Evolutionary conservation across 2,329 filamentous ascomycete genomes (phyloP), one percentile per base, ranked within the genome.

Genomic region (Calonectria hongkongensis): DNA sequence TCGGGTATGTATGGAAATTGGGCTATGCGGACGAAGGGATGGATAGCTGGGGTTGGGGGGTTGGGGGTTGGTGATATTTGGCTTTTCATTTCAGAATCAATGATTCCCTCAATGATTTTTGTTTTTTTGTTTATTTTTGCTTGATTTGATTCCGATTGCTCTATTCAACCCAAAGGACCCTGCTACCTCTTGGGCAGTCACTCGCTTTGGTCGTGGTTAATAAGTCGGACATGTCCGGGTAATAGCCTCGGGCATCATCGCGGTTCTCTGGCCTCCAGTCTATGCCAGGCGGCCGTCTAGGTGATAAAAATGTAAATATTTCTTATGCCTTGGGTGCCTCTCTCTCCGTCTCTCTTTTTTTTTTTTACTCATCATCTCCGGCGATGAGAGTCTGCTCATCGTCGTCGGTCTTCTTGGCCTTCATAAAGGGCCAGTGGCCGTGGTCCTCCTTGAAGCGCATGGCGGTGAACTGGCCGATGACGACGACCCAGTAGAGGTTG

Each of bases 401-500:
- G 2, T 77, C 66, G 13, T 73, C 54, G 7, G 51, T 60, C n/a
- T 48, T 50, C 76, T 83, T 83, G 60, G 78, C 71, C 76, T 85
- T 86, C 74, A 83, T 74, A 27, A 89, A 78, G 4, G 88, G 88
- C 85, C 86, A 89, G 74, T 85, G 86, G 12, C 88, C 88, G 72
- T 86, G 88, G 54, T 79, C 79, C 85, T 97, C 94, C 75, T 89
- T 89, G 85, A 91, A 94, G 50, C 92, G 88, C 87, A 96, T 88
- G 43, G 86, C 80, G 8, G 91, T 75, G 81, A 96, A 94, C 15
- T 88, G 89, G 28, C 95, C 89, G 65, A 95, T 95, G 76, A 97
- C 90, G 12, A 87, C 86, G 50, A 96, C 84, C 95, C 95, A 98
- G 87, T 98, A 98, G 13, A 96, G 67, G 81, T 97, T 97, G 85